Conservation (phyloP, 2,329 filamentous ascomycete genomes). For the Nothopassalora personata region DNA sequence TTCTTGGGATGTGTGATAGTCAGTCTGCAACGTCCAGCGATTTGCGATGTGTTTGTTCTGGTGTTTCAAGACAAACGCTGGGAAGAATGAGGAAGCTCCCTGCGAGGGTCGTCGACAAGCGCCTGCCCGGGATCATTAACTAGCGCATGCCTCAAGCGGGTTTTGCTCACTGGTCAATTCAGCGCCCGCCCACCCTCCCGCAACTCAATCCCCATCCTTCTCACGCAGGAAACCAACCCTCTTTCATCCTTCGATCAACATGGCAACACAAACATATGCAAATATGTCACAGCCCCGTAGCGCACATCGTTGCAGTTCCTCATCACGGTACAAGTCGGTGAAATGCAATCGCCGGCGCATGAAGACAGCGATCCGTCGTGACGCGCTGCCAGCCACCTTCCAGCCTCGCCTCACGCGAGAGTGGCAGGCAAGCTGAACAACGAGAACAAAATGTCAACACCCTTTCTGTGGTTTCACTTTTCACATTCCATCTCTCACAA, state of each 20-base stretch:
- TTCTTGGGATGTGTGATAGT: too few species aligned
- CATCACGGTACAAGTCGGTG: not conserved
- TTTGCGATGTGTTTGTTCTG: too few species aligned
- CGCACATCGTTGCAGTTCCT: not conserved
- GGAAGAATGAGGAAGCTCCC: too few species aligned
- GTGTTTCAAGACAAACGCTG: too few species aligned
- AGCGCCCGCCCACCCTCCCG: not conserved
- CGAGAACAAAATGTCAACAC: not conserved
- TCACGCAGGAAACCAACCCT: not conserved
- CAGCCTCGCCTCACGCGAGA: slow-evolving; percentile 1
- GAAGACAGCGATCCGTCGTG: not conserved
- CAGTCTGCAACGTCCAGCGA: too few species aligned
- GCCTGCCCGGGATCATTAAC: not conserved
- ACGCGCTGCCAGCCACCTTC: slow-evolving; percentile 6
- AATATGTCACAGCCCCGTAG: too few species aligned
- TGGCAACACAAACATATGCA: too few species aligned
- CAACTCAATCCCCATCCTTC: not conserved
- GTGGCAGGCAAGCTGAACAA: slow-evolving; percentile 5
- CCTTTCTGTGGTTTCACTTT: not conserved
- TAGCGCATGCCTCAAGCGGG: not conserved
- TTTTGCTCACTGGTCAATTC: not conserved
- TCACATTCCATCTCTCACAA: slow-evolving; percentile 3
- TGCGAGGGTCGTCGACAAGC: not conserved
- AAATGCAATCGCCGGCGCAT: not conserved
- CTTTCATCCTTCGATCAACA: not conserved